Evolutionary conservation across 2,329 filamentous ascomycete genomes (phyloP).

Genomic region (Exophiala spinifera): DNA sequence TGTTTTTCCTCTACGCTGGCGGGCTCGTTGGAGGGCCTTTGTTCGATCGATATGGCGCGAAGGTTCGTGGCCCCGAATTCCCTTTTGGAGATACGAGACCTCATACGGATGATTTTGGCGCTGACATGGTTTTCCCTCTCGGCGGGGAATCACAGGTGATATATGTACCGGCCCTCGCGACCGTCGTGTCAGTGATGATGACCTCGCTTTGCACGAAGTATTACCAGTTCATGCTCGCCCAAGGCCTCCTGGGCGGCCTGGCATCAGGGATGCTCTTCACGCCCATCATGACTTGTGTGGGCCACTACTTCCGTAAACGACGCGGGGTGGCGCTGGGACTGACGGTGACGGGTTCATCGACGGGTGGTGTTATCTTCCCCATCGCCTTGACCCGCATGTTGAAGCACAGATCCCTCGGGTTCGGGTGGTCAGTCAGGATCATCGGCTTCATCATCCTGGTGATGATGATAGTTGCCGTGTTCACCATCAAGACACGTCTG

Average conservation of each 20-base stretch:
- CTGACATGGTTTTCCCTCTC: constrained; percentile 30
- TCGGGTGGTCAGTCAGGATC: constrained; percentile 17
- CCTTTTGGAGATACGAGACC: constrained; percentile 17
- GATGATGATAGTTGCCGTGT: constrained; percentile 1
- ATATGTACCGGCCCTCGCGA: too few relatives aligned
- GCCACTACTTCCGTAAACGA: constrained; percentile 72
- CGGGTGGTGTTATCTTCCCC: constrained; percentile 51
- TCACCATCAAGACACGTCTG: constrained; percentile 1
- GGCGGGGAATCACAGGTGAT: too few relatives aligned
- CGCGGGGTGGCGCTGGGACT: constrained; percentile 79
- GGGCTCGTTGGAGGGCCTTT: constrained; percentile 82
- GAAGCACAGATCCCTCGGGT: constrained; percentile 32
- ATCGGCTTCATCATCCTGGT: constrained; percentile 14
- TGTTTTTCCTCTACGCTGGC: constrained; percentile 77
- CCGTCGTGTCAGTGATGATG: constrained; percentile 34
- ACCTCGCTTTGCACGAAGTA: constrained; percentile 37
- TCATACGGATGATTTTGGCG: constrained; percentile 31
- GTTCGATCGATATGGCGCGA: constrained; percentile 62
- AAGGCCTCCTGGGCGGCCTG: constrained; percentile 40
- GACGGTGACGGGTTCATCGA: constrained; percentile 52
- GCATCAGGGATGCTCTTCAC: constrained; percentile 41
- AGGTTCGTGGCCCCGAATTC: constrained; percentile 26
- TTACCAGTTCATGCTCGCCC: constrained; percentile 41
- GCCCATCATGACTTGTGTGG: constrained; percentile 34
- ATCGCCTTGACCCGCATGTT: constrained; percentile 44